These are phyloP conservation scores for Yamadazyma blattariae DNA, from an alignment of 1,139 yeast genomes.

Conservation along the genomic window DNA sequence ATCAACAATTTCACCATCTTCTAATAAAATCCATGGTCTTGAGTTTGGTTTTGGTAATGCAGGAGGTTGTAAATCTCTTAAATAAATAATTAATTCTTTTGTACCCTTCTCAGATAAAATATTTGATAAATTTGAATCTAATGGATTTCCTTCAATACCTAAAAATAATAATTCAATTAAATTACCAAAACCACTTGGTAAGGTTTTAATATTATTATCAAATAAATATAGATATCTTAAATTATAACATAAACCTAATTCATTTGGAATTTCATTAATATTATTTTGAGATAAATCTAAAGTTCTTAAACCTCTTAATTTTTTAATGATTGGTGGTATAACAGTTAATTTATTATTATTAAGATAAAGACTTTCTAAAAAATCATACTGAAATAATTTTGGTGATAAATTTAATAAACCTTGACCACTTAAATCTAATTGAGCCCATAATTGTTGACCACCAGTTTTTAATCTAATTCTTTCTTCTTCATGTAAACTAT, in stretches of 20 bases:
- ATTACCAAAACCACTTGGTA: slow-evolving; percentile 86
- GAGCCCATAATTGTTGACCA: slow-evolving; percentile 88
- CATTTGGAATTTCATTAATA: slow-evolving; percentile 69
- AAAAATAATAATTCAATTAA: slow-evolving; percentile 80
- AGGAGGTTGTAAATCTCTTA: slow-evolving; percentile 76
- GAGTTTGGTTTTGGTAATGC: slow-evolving; percentile 62
- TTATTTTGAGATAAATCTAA: slow-evolving; percentile 82
- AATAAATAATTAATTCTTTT: slow-evolving; percentile 70
- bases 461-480: slow-evolving; percentile 68
- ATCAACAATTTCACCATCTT: slow-evolving; percentile 64
- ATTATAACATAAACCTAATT: slow-evolving; percentile 78
- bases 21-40: slow-evolving; percentile 78
- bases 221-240: slow-evolving; percentile 81
- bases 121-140: slow-evolving; percentile 63
- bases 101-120: slow-evolving; percentile 82
- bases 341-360: slow-evolving; percentile 76
- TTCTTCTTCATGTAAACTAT: slow-evolving; percentile 76
- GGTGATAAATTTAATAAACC: slow-evolving; percentile 70
- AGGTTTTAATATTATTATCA: slow-evolving; percentile 72
- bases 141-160: slow-evolving; percentile 92
- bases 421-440: slow-evolving; percentile 89
- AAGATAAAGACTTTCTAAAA: slow-evolving; percentile 81
- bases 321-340: slow-evolving; percentile 69
- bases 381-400: slow-evolving; percentile 75
- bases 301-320: slow-evolving; percentile 72